Conservation (phyloP, 129 eudicot genomes). For the Rutidosis leptorrhynchoides region DNA sequence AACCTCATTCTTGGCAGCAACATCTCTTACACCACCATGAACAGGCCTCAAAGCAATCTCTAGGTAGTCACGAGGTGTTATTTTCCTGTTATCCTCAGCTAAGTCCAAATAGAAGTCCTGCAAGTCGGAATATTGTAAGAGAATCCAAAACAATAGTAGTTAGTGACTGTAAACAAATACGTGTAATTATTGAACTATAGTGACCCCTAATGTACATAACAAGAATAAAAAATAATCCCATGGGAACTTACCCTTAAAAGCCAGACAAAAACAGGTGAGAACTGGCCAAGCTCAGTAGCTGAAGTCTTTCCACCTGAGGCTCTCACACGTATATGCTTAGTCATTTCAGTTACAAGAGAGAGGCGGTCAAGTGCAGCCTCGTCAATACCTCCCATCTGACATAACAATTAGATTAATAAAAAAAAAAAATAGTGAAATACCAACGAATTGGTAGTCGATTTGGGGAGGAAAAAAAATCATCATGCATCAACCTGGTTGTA, state of each 20-base stretch:
- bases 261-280: constrained; percentile 99
- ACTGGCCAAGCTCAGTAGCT: constrained; percentile 95
- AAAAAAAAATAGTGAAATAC: not conserved
- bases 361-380: constrained; percentile 99
- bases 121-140: constrained; percentile 12
- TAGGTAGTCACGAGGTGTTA: constrained; percentile 96
- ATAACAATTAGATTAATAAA: constrained; percentile 3
- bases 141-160: constrained; percentile 6
- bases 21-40: constrained; percentile 72
- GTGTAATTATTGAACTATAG: not conserved
- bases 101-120: constrained; percentile 94
- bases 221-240: constrained; percentile 7
- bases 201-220: not conserved
- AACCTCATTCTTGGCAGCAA: constrained; percentile 96
- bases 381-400: constrained; percentile 97
- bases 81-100: constrained; percentile 80
- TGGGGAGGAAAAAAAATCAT: not conserved
- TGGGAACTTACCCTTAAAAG: constrained; percentile 73
- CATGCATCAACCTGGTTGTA: constrained; percentile 72
- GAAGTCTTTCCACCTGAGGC: constrained; percentile 86
- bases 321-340: constrained; percentile 94
- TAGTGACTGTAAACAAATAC: constrained; percentile 17
- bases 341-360: constrained; percentile 98
- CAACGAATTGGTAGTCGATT: not conserved
- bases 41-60: constrained; percentile 87